phyloP scores from a whole-genome alignment of 2,329 filamentous ascomycete species.

The Alternaria novae-zelandiae region DNA sequence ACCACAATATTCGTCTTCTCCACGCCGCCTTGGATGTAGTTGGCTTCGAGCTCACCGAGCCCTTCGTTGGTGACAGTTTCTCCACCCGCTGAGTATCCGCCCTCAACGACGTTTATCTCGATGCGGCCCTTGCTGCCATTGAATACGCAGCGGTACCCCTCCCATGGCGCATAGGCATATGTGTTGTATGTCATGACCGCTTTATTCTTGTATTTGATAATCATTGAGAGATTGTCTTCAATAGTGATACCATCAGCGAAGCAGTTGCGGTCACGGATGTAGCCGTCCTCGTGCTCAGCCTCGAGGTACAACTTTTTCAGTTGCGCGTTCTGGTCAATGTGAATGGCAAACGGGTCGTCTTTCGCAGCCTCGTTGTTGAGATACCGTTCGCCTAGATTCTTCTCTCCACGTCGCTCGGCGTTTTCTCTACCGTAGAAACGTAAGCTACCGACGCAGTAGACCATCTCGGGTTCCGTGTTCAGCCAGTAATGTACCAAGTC shows the following conservation, averaged over 20 bases:
- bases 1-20: conserved; percentile 45
- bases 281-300: conserved; percentile 68
- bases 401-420: conserved; percentile 62
- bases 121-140: conserved; percentile 65
- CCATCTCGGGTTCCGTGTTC: conserved; percentile 60
- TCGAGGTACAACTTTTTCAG: conserved; percentile 67
- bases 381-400: conserved; percentile 59
- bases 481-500: conserved; percentile 70
- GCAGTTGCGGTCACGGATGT: conserved; percentile 67
- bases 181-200: conserved; percentile 66
- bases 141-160: conserved; percentile 64
- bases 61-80: conserved; percentile 29
- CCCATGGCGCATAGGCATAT: conserved; percentile 68
- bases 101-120: conserved; percentile 68
- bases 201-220: conserved; percentile 64
- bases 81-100: conserved; percentile 64
- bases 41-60: conserved; percentile 2
- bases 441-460: conserved; percentile 65
- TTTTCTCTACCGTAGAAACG: conserved; percentile 69
- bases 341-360: conserved; percentile 65
- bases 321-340: conserved; percentile 60
- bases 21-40: conserved; percentile 3
- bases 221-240: conserved; percentile 68
- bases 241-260: conserved; percentile 69
- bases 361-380: conserved; percentile 59